Conservation (phyloP, 1,284 basidiomycete species). For the Trametes sp. region DNA sequence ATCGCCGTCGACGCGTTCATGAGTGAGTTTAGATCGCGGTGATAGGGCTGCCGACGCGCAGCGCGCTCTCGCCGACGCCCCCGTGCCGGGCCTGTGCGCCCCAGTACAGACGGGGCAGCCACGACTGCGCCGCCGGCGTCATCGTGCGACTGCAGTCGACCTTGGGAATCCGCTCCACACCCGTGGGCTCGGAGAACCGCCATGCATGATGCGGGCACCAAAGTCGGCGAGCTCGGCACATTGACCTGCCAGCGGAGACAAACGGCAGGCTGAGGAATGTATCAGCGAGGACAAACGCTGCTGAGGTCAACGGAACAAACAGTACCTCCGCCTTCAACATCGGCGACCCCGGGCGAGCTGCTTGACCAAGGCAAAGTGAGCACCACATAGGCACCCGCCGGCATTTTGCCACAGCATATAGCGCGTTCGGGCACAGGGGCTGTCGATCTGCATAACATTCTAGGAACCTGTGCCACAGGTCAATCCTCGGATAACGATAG, state of each 20-base stretch:
- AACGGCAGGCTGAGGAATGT: not conserved
- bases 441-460: not conserved
- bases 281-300: not conserved
- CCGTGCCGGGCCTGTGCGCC: not conserved
- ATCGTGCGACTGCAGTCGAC: slow-evolving; percentile 5
- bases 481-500: not conserved
- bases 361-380: no score
- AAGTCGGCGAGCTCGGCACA: slow-evolving; percentile 7
- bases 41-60: slow-evolving; percentile 14
- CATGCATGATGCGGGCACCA: not conserved
- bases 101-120: not conserved
- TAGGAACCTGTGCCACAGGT: not conserved
- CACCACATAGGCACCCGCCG: slow-evolving; percentile 2
- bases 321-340: not conserved
- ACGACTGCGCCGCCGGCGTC: slow-evolving; percentile 8
- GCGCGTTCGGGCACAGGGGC: not conserved
- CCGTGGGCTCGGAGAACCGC: slow-evolving; percentile 8
- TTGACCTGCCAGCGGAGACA: not conserved
- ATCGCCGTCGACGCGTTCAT: not conserved
- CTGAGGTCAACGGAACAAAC: not conserved
- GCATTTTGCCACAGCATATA: not conserved
- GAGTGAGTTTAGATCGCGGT: not conserved
- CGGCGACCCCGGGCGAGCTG: not conserved
- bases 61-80: not conserved
- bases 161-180: slow-evolving; percentile 8